A percentile compares a stretch with the other conserved stretches of the same genome.
Conservation (phyloP, 1,284 basidiomycete genomes). For the Phaffia rhodozyma region DNA sequence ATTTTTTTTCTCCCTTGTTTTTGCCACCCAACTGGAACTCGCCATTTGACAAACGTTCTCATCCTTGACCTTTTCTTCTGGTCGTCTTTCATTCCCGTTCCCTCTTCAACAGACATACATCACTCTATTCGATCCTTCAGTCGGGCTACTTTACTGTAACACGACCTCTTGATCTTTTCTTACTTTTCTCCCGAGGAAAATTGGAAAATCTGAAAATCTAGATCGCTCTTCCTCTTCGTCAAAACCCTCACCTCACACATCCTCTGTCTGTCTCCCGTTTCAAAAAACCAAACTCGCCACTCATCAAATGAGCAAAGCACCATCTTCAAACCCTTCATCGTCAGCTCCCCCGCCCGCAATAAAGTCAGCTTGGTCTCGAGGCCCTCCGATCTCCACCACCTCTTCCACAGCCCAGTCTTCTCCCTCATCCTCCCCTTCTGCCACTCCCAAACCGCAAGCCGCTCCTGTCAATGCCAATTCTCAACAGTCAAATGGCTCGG, state of each 20-base stretch:
- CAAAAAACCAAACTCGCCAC: conserved; percentile 3
- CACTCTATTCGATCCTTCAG: background rate
- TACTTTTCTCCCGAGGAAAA: background rate
- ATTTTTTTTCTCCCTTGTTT: too few species aligned
- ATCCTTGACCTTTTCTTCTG: background rate
- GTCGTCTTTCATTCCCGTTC: background rate
- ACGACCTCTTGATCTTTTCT: background rate
- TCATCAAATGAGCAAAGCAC: conserved; percentile 71
- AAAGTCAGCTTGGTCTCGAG: conserved; percentile 69
- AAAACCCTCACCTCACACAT: background rate
- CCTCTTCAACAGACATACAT: background rate
- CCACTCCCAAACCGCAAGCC: conserved; percentile 40
- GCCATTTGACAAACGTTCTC: too few species aligned
- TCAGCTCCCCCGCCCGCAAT: conserved; percentile 46
- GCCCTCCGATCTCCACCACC: conserved; percentile 53
- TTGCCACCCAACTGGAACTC: too few species aligned
- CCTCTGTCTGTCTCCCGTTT: background rate
- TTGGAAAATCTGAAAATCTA: background rate
- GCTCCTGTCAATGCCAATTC: conserved; percentile 42
- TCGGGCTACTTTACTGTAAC: background rate
- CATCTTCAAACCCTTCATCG: conserved; percentile 52
- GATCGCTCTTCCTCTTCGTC: background rate
- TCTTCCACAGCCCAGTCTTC: conserved; percentile 28
- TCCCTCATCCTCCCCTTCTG: conserved; percentile 58
- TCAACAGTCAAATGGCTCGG: conserved; percentile 62